Percentiles rank a stretch among this genome's conserved stretches.
Evolutionary conservation across 1,284 basidiomycete species (phyloP).

Genomic region (Ustilago vetiveriae): DNA sequence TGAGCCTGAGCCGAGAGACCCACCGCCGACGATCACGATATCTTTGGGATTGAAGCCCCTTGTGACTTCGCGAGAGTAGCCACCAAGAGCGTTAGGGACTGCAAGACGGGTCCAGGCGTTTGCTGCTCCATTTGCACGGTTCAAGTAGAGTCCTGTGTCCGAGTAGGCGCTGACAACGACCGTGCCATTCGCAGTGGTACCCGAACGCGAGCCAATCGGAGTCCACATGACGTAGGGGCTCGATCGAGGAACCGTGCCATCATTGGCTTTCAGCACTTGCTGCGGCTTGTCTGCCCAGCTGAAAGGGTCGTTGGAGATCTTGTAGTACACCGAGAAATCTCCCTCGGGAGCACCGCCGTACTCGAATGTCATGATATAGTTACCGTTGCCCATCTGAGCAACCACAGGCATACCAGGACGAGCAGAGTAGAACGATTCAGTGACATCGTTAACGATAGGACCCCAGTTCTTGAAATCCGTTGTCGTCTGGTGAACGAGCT

Average conservation of each 20-base stretch:
- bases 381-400: constrained; percentile 62
- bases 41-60: constrained; percentile 38
- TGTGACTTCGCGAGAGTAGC: constrained; percentile 29
- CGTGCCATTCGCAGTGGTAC: constrained; percentile 56
- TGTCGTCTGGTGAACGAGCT: constrained; percentile 66
- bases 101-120: constrained; percentile 27
- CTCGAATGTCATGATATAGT: constrained; percentile 68
- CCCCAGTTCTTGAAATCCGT: constrained; percentile 66
- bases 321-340: constrained; percentile 35
- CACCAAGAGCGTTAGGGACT: constrained; percentile 15
- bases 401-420: constrained; percentile 68
- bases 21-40: constrained; percentile 26
- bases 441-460: constrained; percentile 64
- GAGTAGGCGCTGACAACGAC: constrained; percentile 64
- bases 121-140: constrained; percentile 20
- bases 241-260: constrained; percentile 58
- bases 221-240: constrained; percentile 67
- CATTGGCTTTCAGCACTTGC: constrained; percentile 41
- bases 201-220: constrained; percentile 47
- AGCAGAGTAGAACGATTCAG: constrained; percentile 54
- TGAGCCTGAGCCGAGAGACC: constrained; percentile 13
- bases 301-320: constrained; percentile 31
- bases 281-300: constrained; percentile 30
- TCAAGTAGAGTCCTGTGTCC: constrained; percentile 25
- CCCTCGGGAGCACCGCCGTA: constrained; percentile 56